Evolutionary conservation across 148 eudicot genomes (phyloP), one percentile per base, ranked within the genome.

Genomic region (Spergularia bocconei): DNA sequence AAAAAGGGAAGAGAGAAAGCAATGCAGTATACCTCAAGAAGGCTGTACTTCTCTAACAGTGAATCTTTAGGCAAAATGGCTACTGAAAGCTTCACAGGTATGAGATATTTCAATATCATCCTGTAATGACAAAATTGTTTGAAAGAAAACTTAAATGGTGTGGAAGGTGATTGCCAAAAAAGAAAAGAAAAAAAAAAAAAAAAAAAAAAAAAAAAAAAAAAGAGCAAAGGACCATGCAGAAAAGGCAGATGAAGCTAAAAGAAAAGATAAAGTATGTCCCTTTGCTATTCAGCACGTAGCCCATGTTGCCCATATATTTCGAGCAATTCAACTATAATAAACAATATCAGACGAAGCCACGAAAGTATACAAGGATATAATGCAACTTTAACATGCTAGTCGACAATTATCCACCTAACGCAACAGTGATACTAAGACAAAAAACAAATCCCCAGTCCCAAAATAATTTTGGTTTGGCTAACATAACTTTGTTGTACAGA

Each of bases 81-180:
- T 65, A 95, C 84, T 54, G 97, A 95, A 77, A 91, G 96, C 92
- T 95, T 95, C 53, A 95, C 99, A 64, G 99, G 99, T 83, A 95
- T 86, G 82, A 95, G 82, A 82, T 95, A 95, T 82, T 95, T 95
- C 82, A 95, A 84, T 79, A 95, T 95, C 96, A 92, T 88, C 92
- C 99, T 95, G 82, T 67, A 57, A 69, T 17, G 54, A 69, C 41
- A 79, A 82, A n/a, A n/a, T n/a, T n/a, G n/a, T n/a, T n/a, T n/a
- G n/a, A n/a, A n/a, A n/a, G n/a, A n/a, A n/a, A n/a, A n/a, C n/a
- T n/a, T n/a, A n/a, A n/a, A n/a, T n/a, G n/a, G n/a, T n/a, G n/a
- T n/a, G n/a, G n/a, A n/a, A n/a, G n/a, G n/a, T n/a, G n/a, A n/a
- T n/a, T n/a, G n/a, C n/a, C n/a, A n/a, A n/a, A n/a, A n/a, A n/a